Evolutionary conservation across 768 basidiomycete genomes (phyloP).

Genomic region (Suillus decipiens): DNA sequence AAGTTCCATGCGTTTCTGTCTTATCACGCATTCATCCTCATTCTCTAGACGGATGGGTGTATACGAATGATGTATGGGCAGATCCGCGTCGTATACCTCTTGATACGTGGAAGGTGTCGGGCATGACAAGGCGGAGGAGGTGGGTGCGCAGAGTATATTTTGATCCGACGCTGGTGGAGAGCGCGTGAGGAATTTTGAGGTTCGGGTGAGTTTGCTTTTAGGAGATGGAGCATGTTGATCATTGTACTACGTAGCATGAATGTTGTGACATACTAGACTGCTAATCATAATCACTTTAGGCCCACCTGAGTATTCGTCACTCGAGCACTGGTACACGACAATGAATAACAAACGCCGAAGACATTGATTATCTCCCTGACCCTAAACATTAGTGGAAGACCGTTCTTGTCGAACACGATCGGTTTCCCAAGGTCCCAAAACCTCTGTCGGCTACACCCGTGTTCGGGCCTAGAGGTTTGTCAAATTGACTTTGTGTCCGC

Average conservation of each 20-base stretch:
- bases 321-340: neutral
- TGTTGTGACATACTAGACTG: neutral
- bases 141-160: constrained; percentile 46
- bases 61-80: constrained; percentile 77
- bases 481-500: too few relatives aligned
- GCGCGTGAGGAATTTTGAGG: neutral
- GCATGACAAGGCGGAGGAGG: constrained; percentile 58
- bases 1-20: neutral
- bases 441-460: too few relatives aligned
- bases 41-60: constrained; percentile 72
- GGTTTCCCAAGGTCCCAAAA: too few relatives aligned
- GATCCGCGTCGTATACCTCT: constrained; percentile 44
- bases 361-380: neutral
- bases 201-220: neutral
- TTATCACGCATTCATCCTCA: constrained; percentile 17
- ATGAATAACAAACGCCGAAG: neutral
- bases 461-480: too few relatives aligned
- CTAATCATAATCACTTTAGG: neutral
- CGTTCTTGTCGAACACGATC: too few relatives aligned
- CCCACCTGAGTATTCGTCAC: neutral
- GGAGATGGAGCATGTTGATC: neutral
- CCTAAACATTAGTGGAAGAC: too few relatives aligned
- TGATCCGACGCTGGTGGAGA: neutral
- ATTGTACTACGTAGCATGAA: neutral
- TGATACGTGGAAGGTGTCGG: constrained; percentile 46